Conservation (phyloP, 108 stramenopile genomes). For the Skeletonema marinoi region DNA sequence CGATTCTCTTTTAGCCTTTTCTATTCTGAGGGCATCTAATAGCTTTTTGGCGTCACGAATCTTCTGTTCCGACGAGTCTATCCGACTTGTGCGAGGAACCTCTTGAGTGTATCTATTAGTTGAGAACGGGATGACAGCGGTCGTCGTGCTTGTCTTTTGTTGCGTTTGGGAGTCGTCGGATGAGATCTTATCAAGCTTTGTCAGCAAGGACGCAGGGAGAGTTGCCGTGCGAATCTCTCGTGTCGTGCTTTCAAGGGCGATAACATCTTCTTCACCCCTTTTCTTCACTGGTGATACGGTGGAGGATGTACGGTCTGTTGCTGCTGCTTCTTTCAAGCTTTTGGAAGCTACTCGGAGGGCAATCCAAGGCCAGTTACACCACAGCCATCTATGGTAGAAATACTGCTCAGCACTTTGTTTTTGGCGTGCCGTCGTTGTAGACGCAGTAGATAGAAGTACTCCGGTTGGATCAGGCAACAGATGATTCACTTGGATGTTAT, state of each 20-base stretch:
- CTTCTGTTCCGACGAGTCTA: background rate
- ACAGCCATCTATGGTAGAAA: conserved; percentile 69
- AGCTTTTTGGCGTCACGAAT: conserved; percentile 33
- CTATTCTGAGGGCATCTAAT: conserved; percentile 32
- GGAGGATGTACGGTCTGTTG: conserved; percentile 2
- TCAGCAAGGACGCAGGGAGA: background rate
- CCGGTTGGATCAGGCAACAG: conserved; percentile 9
- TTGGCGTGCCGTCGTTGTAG: conserved; percentile 4
- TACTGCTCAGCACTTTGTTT: conserved; percentile 20
- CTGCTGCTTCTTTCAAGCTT: conserved; percentile 1
- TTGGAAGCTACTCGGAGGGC: conserved; percentile 43
- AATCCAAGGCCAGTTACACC: conserved; percentile 80
- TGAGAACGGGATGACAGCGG: conserved; percentile 1
- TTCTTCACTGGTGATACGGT: conserved; percentile 3
- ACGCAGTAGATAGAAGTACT: background rate
- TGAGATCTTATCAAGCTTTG: conserved; percentile 31
- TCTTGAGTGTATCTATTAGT: background rate
- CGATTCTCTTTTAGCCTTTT: conserved; percentile 28
- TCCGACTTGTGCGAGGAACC: background rate
- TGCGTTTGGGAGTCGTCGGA: background rate
- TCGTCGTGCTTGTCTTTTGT: conserved; percentile 9
- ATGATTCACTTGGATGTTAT: conserved; percentile 22
- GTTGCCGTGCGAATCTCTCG: background rate
- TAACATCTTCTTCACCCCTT: conserved; percentile 4
- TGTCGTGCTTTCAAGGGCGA: background rate